Evolutionary conservation across 2,329 filamentous ascomycete species (phyloP).

Genomic region (Talaromyces sp.): DNA sequence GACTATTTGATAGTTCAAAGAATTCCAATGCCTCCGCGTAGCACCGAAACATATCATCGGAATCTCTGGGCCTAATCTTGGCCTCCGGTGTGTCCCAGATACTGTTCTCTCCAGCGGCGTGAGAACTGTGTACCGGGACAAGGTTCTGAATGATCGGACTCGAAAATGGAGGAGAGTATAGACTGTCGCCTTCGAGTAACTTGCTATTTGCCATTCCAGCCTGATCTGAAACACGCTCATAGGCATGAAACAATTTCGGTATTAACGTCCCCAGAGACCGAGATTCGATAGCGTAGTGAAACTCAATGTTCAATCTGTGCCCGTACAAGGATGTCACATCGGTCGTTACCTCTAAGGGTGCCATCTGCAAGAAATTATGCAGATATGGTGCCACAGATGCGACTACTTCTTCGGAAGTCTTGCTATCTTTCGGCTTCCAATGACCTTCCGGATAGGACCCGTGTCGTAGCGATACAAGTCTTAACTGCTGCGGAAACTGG

Average conservation of each 20-base stretch:
- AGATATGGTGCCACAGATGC: not conserved
- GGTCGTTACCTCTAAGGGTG: not conserved
- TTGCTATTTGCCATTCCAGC: conserved; percentile 24
- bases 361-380: conserved; percentile 4
- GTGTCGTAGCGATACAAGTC: conserved; percentile 1
- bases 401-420: conserved; percentile 1
- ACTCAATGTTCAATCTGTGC: conserved; percentile 20
- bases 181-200: conserved; percentile 23
- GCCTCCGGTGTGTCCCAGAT: conserved; percentile 9
- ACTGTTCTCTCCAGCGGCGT: conserved; percentile 9
- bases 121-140: conserved; percentile 17
- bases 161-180: conserved; percentile 23
- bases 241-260: conserved; percentile 17
- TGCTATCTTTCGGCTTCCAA: conserved; percentile 10
- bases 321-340: conserved; percentile 15
- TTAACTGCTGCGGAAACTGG: conserved; percentile 7
- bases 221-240: conserved; percentile 19
- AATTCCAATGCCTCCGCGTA: conserved; percentile 21
- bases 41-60: conserved; percentile 10
- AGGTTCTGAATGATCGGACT: conserved; percentile 25
- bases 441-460: conserved; percentile 4
- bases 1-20: conserved; percentile 19
- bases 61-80: conserved; percentile 19
- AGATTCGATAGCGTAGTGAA: conserved; percentile 21
- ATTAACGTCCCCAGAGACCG: conserved; percentile 13